Evolutionary conservation across 2,329 filamentous ascomycete species (phyloP), one percentile per base, ranked within the genome.

Genomic region (Emydomyces testavorans): DNA sequence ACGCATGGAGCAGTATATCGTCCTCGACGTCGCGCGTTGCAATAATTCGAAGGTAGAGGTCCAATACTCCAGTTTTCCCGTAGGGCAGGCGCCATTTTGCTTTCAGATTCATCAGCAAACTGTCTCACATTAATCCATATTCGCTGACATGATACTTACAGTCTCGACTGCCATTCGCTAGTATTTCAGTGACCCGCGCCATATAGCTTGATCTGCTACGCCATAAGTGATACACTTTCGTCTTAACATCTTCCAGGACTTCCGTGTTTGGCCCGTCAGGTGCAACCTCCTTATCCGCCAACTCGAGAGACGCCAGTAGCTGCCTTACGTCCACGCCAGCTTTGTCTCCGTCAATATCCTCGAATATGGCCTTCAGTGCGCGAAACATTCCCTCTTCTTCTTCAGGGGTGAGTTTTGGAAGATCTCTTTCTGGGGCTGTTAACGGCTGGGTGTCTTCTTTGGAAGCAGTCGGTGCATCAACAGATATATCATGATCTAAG

Each of bases 121-220:
- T n/a, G n/a, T n/a, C n/a, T n/a, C n/a, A n/a, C n/a, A n/a, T n/a
- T n/a, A n/a, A 16, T 15, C 20, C 6, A 1, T 13, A 11, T 38
- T 32, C 21, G 16, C 6, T 36, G 18, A 7, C 23, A 13, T 31
- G 13, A 35, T 15, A 61, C 68, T 59, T 54, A 70, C 68, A 58
- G 41, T 68, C 62, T 56, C 68, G 62, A 54, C 67, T 69, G 18
- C 60, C 64, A 53, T 70, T 65, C 15, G 68, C 68, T 44, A 71
- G 48, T 29, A 61, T 52, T 46, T 69, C 65, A 8, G 65, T 58
- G 7, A 61, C 64, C 48, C 58, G 59, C 8, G 55, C 51, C 57
- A 70, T 51, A 41, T 62, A 61, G 4, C 54, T 52, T 1, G 66
- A 69, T 39, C 58, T 58, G 48, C 56, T 61, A 41, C 55, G 52